phyloP scores from a whole-genome alignment of 768 basidiomycete genomes.

The Mycena chlorophos region DNA sequence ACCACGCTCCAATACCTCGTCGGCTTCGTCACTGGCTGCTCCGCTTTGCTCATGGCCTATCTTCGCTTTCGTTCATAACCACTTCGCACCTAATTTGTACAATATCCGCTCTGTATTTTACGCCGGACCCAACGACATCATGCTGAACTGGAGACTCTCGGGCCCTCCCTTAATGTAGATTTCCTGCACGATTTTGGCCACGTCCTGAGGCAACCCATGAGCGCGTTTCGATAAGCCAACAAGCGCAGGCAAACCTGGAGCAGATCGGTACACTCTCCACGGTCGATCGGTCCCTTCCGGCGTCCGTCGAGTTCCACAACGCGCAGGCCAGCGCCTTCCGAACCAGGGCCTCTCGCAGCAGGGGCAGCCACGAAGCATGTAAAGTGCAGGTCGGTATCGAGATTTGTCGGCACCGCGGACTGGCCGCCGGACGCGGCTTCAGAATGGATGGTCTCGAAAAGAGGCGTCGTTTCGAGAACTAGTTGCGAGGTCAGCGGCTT shows the following conservation, averaged over 20 bases:
- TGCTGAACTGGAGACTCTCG: constrained; percentile 60
- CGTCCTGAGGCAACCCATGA: constrained; percentile 47
- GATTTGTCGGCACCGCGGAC: constrained; percentile 58
- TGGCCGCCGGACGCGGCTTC: constrained; percentile 72
- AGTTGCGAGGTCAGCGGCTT: not conserved
- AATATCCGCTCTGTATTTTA: constrained; percentile 8
- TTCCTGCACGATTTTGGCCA: constrained; percentile 60
- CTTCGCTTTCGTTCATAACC: constrained; percentile 75
- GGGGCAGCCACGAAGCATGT: constrained; percentile 81
- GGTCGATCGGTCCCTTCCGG: constrained; percentile 76
- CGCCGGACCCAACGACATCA: constrained; percentile 56
- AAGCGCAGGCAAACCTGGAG: constrained; percentile 43
- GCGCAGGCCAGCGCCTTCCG: constrained; percentile 37
- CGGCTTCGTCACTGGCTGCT: constrained; percentile 82
- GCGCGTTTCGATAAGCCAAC: not conserved
- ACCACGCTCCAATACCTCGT: constrained; percentile 87
- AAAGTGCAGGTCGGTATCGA: constrained; percentile 81
- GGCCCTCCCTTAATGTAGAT: constrained; percentile 52
- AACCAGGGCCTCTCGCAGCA: constrained; percentile 23
- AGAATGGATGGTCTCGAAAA: constrained; percentile 78
- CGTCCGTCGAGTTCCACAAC: constrained; percentile 86
- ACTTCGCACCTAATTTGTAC: constrained; percentile 35
- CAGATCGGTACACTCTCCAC: constrained; percentile 62
- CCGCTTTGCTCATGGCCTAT: constrained; percentile 86
- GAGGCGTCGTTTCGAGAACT: constrained; percentile 69